phyloP scores from a whole-genome alignment of 2,329 filamentous ascomycete genomes.

The Fusarium keratoplasticum region DNA sequence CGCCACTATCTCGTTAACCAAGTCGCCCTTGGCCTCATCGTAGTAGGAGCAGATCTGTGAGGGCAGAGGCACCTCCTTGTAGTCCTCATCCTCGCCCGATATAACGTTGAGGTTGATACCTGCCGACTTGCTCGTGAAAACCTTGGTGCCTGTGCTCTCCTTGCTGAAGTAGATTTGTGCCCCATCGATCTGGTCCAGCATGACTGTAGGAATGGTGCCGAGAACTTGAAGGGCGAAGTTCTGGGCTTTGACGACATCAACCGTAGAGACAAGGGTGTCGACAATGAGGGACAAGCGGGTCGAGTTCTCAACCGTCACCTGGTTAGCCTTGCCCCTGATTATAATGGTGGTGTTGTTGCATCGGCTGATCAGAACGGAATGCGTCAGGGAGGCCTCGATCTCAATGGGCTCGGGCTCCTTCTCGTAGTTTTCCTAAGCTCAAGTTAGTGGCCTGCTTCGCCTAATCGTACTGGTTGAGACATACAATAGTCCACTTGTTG shows the following conservation, averaged over 20 bases:
- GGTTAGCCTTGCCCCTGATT: constrained; percentile 92
- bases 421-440: constrained; percentile 85
- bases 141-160: constrained; percentile 80
- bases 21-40: constrained; percentile 75
- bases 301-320: constrained; percentile 95
- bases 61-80: constrained; percentile 86
- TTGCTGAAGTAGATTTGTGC: constrained; percentile 88
- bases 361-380: constrained; percentile 91
- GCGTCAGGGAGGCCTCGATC: constrained; percentile 83
- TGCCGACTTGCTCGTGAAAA: constrained; percentile 90
- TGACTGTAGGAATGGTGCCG: constrained; percentile 84
- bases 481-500: constrained; percentile 92
- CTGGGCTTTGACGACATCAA: constrained; percentile 94
- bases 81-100: constrained; percentile 78
- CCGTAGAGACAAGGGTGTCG: constrained; percentile 87
- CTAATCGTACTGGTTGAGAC: constrained; percentile 43
- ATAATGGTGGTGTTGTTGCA: constrained; percentile 93
- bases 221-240: constrained; percentile 96
- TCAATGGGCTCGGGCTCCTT: constrained; percentile 78
- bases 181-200: constrained; percentile 94
- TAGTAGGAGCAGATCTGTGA: constrained; percentile 87
- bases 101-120: constrained; percentile 90
- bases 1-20: constrained; percentile 95
- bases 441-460: constrained; percentile 10
- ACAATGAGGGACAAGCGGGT: constrained; percentile 85